Percentiles rank a stretch among this genome's conserved stretches.
Conservation (phyloP, 2,329 filamentous ascomycete genomes). For the Juglanconis sp. region DNA sequence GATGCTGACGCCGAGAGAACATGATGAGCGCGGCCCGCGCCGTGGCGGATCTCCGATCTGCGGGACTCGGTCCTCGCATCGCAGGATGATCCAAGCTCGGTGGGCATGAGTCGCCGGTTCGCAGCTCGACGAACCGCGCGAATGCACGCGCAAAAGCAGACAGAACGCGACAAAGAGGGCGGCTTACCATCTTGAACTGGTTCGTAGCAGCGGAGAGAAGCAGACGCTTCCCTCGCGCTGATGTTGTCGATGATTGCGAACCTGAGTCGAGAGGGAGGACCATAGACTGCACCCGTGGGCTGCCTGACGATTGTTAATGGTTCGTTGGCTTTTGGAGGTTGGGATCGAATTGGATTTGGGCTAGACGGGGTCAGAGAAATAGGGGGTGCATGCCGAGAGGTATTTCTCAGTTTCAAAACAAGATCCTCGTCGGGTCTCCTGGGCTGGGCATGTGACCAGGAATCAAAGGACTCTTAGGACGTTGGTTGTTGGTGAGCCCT, state of each 20-base stretch:
- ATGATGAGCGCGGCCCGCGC: constrained; percentile 10
- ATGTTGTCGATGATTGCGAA: constrained; percentile 6
- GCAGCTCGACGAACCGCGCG: not conserved
- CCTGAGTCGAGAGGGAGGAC: not conserved
- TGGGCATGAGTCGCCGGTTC: not conserved
- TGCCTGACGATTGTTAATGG: not conserved
- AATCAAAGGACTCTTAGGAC: constrained; percentile 1
- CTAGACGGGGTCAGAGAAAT: not conserved
- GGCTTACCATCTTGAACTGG: constrained; percentile 22
- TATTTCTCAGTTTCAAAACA: constrained; percentile 8
- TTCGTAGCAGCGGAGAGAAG: constrained; percentile 15
- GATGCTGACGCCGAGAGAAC: not conserved
- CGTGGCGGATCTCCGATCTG: constrained; percentile 6
- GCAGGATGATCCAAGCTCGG: constrained; percentile 5
- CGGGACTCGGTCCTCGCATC: not conserved
- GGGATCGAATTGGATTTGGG: not conserved
- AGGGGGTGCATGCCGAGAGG: not conserved
- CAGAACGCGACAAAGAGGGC: not conserved
- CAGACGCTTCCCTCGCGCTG: constrained; percentile 11
- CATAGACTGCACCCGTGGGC: not conserved
- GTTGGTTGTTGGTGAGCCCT: not conserved
- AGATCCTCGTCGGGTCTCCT: not conserved
- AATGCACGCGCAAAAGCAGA: not conserved
- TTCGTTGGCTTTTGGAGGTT: not conserved
- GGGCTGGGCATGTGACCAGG: constrained; percentile 10